Percentiles rank a stretch among this genome's conserved stretches.
phyloP scores from a whole-genome alignment of 768 basidiomycete genomes.

The Sistotremastrum niveocremeum region DNA sequence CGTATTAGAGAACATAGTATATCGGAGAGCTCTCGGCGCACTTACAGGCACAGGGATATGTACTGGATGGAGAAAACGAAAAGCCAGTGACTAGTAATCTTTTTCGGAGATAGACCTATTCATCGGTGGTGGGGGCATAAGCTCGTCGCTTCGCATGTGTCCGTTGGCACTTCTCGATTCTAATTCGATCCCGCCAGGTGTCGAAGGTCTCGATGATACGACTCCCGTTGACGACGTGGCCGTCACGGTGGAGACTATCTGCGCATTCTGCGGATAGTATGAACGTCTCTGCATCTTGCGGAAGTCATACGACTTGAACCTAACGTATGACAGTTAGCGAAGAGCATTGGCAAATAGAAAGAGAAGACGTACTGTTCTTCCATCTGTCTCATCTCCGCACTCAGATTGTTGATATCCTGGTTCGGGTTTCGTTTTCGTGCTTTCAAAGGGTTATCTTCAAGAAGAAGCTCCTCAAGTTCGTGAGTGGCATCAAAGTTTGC shows the following conservation, averaged over 20 bases:
- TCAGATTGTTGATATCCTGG: constrained; percentile 74
- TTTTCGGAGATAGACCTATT: too few relatives aligned
- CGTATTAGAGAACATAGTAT: too few relatives aligned
- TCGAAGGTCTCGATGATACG: constrained; percentile 1
- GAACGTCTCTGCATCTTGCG: constrained; percentile 55
- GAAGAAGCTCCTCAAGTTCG: constrained; percentile 91
- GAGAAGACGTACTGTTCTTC: constrained; percentile 68
- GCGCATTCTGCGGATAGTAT: constrained; percentile 81
- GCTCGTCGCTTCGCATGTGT: too few relatives aligned
- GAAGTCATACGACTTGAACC: constrained; percentile 87
- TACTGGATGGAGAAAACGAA: too few relatives aligned
- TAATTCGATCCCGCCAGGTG: neutral
- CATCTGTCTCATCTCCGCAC: constrained; percentile 80
- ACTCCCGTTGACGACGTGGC: constrained; percentile 1
- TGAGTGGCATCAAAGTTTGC: constrained; percentile 98
- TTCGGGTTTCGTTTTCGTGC: constrained; percentile 87
- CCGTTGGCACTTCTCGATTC: too few relatives aligned
- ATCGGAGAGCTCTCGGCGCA: too few relatives aligned
- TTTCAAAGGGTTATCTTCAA: constrained; percentile 97
- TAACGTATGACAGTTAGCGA: constrained; percentile 18
- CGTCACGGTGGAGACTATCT: constrained; percentile 20
- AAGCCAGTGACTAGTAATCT: too few relatives aligned
- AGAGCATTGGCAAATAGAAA: neutral
- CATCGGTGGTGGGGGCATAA: too few relatives aligned
- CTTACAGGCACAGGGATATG: too few relatives aligned